Evolutionary conservation across 2,329 filamentous ascomycete genomes (phyloP).

Genomic region (Penicillium sclerotiorum): DNA sequence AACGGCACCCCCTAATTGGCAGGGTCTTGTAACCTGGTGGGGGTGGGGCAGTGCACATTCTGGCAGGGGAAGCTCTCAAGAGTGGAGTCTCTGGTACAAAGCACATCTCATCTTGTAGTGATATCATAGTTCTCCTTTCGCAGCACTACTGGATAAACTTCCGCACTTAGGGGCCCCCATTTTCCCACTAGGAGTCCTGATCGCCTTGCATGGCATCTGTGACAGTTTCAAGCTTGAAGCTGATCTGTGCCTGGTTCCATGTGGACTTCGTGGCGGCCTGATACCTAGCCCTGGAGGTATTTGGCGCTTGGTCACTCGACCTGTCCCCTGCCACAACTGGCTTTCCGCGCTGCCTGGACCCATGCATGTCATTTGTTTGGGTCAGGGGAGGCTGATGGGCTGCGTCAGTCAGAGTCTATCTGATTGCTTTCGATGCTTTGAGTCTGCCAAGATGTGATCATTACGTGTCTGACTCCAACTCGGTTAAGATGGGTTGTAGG

Average conservation of each 20-base stretch:
- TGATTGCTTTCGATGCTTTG: neutral
- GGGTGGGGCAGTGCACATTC: slow-evolving; percentile 28
- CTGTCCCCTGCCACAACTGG: neutral
- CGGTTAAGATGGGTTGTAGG: neutral
- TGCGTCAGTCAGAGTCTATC: neutral
- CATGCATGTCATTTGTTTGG: slow-evolving; percentile 5
- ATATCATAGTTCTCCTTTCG: slow-evolving; percentile 16
- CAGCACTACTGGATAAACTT: slow-evolving; percentile 10
- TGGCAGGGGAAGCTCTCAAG: slow-evolving; percentile 22
- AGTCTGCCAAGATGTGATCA: slow-evolving; percentile 3
- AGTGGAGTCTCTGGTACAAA: slow-evolving; percentile 18
- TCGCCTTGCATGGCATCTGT: slow-evolving; percentile 13
- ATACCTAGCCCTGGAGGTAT: neutral
- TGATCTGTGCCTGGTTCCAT: neutral
- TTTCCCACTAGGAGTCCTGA: slow-evolving; percentile 9
- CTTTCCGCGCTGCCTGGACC: neutral
- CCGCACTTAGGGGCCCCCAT: slow-evolving; percentile 3
- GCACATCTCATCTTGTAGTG: slow-evolving; percentile 4
- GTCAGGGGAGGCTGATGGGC: neutral
- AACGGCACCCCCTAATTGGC: slow-evolving; percentile 5
- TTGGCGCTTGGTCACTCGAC: neutral
- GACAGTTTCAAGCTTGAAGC: slow-evolving; percentile 9
- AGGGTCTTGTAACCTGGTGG: slow-evolving; percentile 14
- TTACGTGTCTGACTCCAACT: neutral
- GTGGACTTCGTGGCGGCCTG: neutral